Evolutionary conservation across 305 asterid genomes (phyloP).

Genomic region (Ilex paraguariensis): DNA sequence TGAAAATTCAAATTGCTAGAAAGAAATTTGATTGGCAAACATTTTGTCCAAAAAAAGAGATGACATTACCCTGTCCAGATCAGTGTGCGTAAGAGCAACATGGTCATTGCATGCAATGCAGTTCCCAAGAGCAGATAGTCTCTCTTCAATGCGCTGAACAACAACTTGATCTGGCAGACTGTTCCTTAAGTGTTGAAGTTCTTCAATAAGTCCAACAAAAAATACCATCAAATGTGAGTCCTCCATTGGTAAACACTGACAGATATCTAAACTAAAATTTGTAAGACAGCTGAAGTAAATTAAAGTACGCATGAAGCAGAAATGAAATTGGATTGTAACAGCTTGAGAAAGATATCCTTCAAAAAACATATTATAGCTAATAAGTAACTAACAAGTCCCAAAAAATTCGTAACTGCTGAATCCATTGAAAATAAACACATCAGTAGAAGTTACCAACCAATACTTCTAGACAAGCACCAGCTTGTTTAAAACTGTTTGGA

Average conservation of each 20-base stretch:
- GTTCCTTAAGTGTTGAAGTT: slow-evolving; percentile 88
- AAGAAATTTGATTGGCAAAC: neutral
- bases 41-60: neutral
- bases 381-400: too few relatives aligned
- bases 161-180: slow-evolving; percentile 83
- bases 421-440: too few relatives aligned
- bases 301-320: neutral
- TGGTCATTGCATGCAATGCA: slow-evolving; percentile 91
- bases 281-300: neutral
- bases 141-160: slow-evolving; percentile 91
- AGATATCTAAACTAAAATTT: too few relatives aligned
- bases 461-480: too few relatives aligned
- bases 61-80: slow-evolving; percentile 63
- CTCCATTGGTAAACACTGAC: too few relatives aligned
- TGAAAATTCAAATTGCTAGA: too few relatives aligned
- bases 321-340: neutral
- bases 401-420: too few relatives aligned
- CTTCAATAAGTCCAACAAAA: slow-evolving; percentile 20
- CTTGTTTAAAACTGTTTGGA: too few relatives aligned
- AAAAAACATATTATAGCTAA: too few relatives aligned
- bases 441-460: too few relatives aligned
- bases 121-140: slow-evolving; percentile 85
- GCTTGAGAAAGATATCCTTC: neutral
- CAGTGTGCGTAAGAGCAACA: slow-evolving; percentile 90
- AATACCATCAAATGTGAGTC: neutral